Conservation (phyloP, 2,329 filamentous ascomycete species). For the Colletotrichum trifolii region DNA sequence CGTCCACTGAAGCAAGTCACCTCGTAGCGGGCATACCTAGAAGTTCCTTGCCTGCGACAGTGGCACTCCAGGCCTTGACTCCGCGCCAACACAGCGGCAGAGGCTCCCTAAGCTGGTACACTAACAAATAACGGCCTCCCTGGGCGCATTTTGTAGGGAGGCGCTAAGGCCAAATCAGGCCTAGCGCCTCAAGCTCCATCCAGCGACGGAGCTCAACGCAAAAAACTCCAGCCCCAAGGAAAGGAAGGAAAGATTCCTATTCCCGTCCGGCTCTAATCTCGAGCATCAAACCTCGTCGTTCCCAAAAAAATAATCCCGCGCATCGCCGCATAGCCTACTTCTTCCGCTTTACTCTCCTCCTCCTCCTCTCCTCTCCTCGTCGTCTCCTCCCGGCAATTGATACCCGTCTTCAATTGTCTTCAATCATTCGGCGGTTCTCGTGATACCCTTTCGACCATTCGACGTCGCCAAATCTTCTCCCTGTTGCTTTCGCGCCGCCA, state of each 20-base stretch:
- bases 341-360: conserved; percentile 26
- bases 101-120: neutral
- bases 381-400: conserved; percentile 33
- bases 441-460: neutral
- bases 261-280: conserved; percentile 42
- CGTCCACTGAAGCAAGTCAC: too few species aligned
- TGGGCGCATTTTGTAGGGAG: conserved; percentile 38
- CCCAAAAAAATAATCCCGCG: conserved; percentile 46
- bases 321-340: conserved; percentile 36
- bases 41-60: too few species aligned
- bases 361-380: conserved; percentile 38
- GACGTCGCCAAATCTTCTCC: conserved; percentile 9
- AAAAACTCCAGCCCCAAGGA: conserved; percentile 56
- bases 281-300: conserved; percentile 41
- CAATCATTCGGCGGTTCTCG: conserved; percentile 28
- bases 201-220: conserved; percentile 54
- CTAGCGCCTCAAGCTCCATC: conserved; percentile 47
- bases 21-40: too few species aligned
- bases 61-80: too few species aligned
- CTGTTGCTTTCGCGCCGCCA: conserved; percentile 30
- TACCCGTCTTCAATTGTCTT: conserved; percentile 28
- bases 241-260: conserved; percentile 35
- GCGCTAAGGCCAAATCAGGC: conserved; percentile 43
- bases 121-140: conserved; percentile 27
- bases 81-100: neutral